Evolutionary conservation across 164 flowering plant genomes (phyloP).

Genomic region (Warburgia ugandensis): DNA sequence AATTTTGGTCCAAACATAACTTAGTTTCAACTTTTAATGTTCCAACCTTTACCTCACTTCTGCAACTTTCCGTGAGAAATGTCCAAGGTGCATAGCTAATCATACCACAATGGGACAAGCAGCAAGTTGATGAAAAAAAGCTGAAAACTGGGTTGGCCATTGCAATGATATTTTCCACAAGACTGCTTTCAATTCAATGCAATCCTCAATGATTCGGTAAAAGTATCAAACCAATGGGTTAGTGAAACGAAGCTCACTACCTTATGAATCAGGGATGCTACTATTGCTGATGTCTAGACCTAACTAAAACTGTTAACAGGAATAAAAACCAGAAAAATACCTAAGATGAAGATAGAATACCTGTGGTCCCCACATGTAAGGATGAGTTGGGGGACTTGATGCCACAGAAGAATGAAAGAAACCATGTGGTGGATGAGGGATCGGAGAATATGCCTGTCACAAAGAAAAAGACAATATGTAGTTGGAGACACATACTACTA

Average conservation of each 20-base stretch:
- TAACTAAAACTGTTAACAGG: background rate
- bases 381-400: constrained; percentile 90
- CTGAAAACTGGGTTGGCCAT: too few species aligned
- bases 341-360: constrained; percentile 21
- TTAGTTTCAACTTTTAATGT: too few species aligned
- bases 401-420: constrained; percentile 49
- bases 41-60: too few species aligned
- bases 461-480: constrained; percentile 2
- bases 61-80: too few species aligned
- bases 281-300: background rate
- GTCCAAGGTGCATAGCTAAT: too few species aligned
- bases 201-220: background rate
- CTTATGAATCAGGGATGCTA: too few species aligned
- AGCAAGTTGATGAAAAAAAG: too few species aligned
- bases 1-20: too few species aligned
- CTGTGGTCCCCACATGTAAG: constrained; percentile 99
- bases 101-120: too few species aligned
- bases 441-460: constrained; percentile 81
- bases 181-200: background rate
- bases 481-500: background rate
- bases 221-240: too few species aligned
- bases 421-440: constrained; percentile 80
- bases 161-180: background rate
- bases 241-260: too few species aligned
- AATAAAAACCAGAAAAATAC: background rate